A percentile compares a stretch with the other conserved stretches of the same genome.
phyloP scores from a whole-genome alignment of 805 yeast species.

The Vanderwaltozyma tropicalis region DNA sequence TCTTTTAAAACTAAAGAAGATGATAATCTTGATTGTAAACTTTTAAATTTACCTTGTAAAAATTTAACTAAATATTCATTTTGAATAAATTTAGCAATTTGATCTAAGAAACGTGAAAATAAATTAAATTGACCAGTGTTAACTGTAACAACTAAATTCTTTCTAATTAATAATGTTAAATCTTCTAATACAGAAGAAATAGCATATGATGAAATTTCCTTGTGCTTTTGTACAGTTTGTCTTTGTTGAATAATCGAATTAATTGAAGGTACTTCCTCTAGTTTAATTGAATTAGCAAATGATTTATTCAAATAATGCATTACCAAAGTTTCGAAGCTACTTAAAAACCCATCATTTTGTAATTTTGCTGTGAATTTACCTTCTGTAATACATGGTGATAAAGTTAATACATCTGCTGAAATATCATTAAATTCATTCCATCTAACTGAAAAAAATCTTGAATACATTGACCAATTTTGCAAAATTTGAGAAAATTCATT shows the following conservation, averaged over 20 bases:
- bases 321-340: constrained; percentile 50
- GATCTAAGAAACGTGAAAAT: constrained; percentile 20
- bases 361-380: constrained; percentile 22
- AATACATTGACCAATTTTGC: constrained; percentile 77
- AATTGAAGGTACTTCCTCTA: constrained; percentile 67
- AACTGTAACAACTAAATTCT: constrained; percentile 51
- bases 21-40: constrained; percentile 18
- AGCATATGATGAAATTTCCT: constrained; percentile 35
- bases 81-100: constrained; percentile 20
- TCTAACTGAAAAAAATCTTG: constrained; percentile 57
- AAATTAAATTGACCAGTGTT: constrained; percentile 52
- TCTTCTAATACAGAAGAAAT: constrained; percentile 84
- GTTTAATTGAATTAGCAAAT: constrained; percentile 65
- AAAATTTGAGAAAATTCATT: constrained; percentile 67
- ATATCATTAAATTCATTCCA: constrained; percentile 41
- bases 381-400: constrained; percentile 19
- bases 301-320: constrained; percentile 66
- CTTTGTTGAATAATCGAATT: constrained; percentile 23
- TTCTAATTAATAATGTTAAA: constrained; percentile 59
- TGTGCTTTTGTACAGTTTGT: constrained; percentile 12
- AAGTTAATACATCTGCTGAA: constrained; percentile 3
- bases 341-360: constrained; percentile 37
- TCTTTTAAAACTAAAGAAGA: constrained; percentile 14
- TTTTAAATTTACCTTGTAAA: constrained; percentile 20
- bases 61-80: constrained; percentile 25